These are phyloP conservation scores for Colletotrichum cuscutae DNA, from an alignment of 2,329 filamentous ascomycete genomes.

Conservation along the genomic window DNA sequence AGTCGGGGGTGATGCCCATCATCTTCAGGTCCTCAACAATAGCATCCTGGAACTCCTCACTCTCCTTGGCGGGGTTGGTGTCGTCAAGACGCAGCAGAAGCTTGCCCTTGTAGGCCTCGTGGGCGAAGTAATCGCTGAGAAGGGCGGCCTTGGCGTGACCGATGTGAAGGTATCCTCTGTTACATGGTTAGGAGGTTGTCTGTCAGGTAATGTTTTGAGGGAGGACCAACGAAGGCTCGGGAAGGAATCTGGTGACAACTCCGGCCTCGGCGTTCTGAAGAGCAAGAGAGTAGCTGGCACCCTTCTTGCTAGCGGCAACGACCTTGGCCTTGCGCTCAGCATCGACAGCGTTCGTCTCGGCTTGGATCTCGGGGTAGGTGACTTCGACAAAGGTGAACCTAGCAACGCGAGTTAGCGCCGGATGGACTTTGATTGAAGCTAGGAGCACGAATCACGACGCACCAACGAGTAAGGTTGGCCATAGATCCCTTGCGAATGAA, in stretches of 20 bases:
- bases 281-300: slow-evolving; percentile 89
- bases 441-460: neutral
- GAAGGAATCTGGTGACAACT: slow-evolving; percentile 91
- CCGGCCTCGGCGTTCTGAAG: slow-evolving; percentile 87
- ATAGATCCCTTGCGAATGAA: slow-evolving; percentile 83
- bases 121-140: slow-evolving; percentile 96
- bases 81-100: slow-evolving; percentile 95
- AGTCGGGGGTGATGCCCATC: slow-evolving; percentile 91
- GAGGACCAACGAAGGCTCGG: slow-evolving; percentile 80
- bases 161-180: slow-evolving; percentile 77
- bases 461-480: slow-evolving; percentile 83
- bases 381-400: slow-evolving; percentile 83
- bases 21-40: slow-evolving; percentile 92
- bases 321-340: slow-evolving; percentile 77
- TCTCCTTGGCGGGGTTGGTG: slow-evolving; percentile 97
- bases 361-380: slow-evolving; percentile 79
- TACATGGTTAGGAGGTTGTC: neutral
- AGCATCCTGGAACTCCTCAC: slow-evolving; percentile 93
- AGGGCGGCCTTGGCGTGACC: slow-evolving; percentile 95
- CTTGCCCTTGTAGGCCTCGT: slow-evolving; percentile 91
- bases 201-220: neutral
- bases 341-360: slow-evolving; percentile 76
- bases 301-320: slow-evolving; percentile 76
- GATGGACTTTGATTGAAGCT: neutral
- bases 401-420: neutral